These are phyloP conservation scores for Solanum virginianum DNA, from an alignment of 257 asterid species.

Conservation along the genomic window DNA sequence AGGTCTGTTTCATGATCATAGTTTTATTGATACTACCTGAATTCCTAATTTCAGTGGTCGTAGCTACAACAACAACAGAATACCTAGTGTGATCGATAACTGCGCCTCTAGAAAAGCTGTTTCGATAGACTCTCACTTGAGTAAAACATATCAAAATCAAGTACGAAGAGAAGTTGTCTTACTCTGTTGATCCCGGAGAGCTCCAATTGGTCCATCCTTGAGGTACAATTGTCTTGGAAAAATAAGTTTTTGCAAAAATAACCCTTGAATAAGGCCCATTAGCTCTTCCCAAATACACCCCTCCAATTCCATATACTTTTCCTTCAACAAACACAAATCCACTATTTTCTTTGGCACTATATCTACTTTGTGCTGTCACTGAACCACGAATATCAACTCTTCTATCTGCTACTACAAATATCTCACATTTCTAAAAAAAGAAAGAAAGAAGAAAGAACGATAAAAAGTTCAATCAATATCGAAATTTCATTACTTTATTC, in stretches of 20 bases:
- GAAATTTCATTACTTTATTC: background rate
- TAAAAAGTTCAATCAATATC: background rate
- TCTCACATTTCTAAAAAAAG: constrained; percentile 50
- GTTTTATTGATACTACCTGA: background rate
- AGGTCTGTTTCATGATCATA: background rate
- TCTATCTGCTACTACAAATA: constrained; percentile 44
- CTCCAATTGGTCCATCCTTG: constrained; percentile 76
- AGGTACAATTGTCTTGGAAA: constrained; percentile 44
- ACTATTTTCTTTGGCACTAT: constrained; percentile 33
- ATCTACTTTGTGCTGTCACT: constrained; percentile 55
- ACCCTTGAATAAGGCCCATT: constrained; percentile 58
- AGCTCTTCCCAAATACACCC: constrained; percentile 62
- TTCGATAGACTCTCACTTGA: background rate
- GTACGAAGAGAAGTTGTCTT: constrained; percentile 1
- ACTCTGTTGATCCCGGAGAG: constrained; percentile 37
- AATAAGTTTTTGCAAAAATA: constrained; percentile 55
- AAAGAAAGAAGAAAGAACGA: too few species aligned
- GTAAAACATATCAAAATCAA: background rate
- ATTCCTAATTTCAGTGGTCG: background rate
- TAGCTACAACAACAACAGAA: background rate
- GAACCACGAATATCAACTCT: constrained; percentile 43
- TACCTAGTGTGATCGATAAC: background rate
- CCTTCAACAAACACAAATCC: constrained; percentile 72
- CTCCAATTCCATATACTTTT: constrained; percentile 51
- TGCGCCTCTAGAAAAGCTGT: background rate